A percentile compares a stretch with the other conserved stretches of the same genome.
Conservation (phyloP, 805 yeast genomes). For the Wickerhamomyces alni region DNA sequence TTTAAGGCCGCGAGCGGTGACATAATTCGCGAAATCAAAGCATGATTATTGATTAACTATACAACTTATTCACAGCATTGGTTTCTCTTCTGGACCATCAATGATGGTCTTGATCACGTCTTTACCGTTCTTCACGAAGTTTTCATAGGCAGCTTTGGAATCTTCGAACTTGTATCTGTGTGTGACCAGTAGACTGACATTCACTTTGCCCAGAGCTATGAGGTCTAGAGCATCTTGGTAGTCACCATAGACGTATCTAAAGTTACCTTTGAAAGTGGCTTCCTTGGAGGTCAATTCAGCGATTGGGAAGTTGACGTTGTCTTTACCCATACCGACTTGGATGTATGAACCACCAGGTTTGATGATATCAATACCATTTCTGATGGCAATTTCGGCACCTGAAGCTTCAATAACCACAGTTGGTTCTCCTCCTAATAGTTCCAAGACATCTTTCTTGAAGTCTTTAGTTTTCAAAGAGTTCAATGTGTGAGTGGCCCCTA, state of each 20-base stretch:
- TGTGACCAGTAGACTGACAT: conserved; percentile 65
- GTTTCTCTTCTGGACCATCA: conserved; percentile 52
- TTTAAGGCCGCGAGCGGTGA: no score
- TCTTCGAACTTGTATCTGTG: conserved; percentile 68
- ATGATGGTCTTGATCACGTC: conserved; percentile 73
- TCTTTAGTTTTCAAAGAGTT: conserved; percentile 36
- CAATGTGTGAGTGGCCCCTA: conserved; percentile 62
- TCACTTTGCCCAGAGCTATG: conserved; percentile 54
- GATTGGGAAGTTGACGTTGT: conserved; percentile 67
- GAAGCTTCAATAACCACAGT: conserved; percentile 76
- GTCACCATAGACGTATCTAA: conserved; percentile 77
- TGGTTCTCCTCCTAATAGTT: conserved; percentile 33
- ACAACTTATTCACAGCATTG: not conserved
- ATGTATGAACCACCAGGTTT: conserved; percentile 67
- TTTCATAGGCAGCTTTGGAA: conserved; percentile 70
- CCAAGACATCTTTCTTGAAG: conserved; percentile 24
- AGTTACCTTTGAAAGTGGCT: conserved; percentile 63
- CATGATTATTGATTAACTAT: not conserved
- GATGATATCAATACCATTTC: conserved; percentile 57
- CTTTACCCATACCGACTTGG: conserved; percentile 83
- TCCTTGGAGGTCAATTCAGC: conserved; percentile 65
- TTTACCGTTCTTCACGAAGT: conserved; percentile 53
- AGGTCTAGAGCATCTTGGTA: conserved; percentile 67
- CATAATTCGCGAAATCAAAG: not conserved
- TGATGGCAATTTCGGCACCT: conserved; percentile 75